phyloP scores from a whole-genome alignment of 306 rosid species.

The Ochetophila trinervis region DNA sequence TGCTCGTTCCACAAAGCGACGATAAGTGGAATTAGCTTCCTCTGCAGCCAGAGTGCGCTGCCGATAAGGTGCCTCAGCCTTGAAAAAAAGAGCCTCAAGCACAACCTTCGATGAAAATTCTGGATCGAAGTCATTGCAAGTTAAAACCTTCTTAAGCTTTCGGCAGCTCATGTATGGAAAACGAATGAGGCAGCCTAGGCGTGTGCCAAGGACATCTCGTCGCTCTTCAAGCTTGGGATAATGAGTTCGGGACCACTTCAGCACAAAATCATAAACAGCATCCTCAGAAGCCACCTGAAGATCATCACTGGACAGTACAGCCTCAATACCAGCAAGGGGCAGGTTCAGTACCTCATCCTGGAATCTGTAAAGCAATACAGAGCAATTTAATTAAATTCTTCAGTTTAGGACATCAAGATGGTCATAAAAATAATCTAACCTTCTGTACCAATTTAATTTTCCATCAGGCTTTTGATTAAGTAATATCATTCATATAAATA shows the following conservation, averaged over 20 bases:
- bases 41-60: slow-evolving; percentile 31
- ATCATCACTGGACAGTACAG: slow-evolving; percentile 42
- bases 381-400: slow-evolving; percentile 7
- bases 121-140: slow-evolving; percentile 39
- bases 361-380: slow-evolving; percentile 21
- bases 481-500: not conserved
- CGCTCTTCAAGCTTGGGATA: slow-evolving; percentile 41
- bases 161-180: slow-evolving; percentile 49
- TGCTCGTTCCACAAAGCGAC: slow-evolving; percentile 41
- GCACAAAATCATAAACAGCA: slow-evolving; percentile 39
- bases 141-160: slow-evolving; percentile 41
- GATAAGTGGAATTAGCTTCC: slow-evolving; percentile 13
- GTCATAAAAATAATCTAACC: not conserved
- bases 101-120: slow-evolving; percentile 40
- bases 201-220: slow-evolving; percentile 32
- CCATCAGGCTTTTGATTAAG: too few relatives aligned
- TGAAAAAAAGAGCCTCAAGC: slow-evolving; percentile 50
- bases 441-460: not conserved
- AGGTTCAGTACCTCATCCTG: slow-evolving; percentile 43
- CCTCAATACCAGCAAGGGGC: slow-evolving; percentile 53
- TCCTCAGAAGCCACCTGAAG: slow-evolving; percentile 49
- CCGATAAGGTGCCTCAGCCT: slow-evolving; percentile 37
- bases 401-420: not conserved
- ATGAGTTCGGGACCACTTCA: slow-evolving; percentile 43
- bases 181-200: slow-evolving; percentile 40